These are phyloP conservation scores for Nepenthes mirabilis DNA, from an alignment of 148 eudicot genomes.

Conservation along the genomic window DNA sequence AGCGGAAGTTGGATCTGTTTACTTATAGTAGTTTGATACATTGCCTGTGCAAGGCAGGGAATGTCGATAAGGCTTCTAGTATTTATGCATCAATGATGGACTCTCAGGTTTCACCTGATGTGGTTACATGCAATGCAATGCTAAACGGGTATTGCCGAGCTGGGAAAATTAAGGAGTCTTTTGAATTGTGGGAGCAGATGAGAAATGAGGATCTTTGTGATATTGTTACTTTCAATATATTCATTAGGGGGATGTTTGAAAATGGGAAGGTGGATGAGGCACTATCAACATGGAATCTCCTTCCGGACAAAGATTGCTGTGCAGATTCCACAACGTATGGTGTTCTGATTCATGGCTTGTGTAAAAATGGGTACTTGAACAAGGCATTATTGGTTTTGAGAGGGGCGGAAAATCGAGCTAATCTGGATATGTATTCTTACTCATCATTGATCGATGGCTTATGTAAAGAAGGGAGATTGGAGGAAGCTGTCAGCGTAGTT, in stretches of 20 bases:
- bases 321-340: conserved; percentile 59
- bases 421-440: conserved; percentile 40
- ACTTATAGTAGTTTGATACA: conserved; percentile 65
- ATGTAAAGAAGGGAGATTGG: conserved; percentile 41
- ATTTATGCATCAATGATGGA: conserved; percentile 46
- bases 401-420: conserved; percentile 32
- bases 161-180: conserved; percentile 32
- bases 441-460: conserved; percentile 56
- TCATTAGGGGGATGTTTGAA: conserved; percentile 54
- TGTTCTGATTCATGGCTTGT: conserved; percentile 58
- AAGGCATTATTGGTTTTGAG: conserved; percentile 40
- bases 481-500: conserved; percentile 44
- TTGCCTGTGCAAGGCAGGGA: conserved; percentile 56
- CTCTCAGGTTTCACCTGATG: conserved; percentile 45
- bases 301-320: conserved; percentile 23
- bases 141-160: conserved; percentile 60
- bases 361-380: conserved; percentile 46
- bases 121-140: conserved; percentile 49
- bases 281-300: conserved; percentile 39
- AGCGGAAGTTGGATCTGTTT: conserved; percentile 45
- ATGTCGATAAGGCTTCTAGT: conserved; percentile 42
- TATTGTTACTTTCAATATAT: conserved; percentile 53
- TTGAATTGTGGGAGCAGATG: conserved; percentile 61
- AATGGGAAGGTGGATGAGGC: conserved; percentile 50
- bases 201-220: conserved; percentile 34